Base-by-base conservation (phyloP, 2,329 filamentous ascomycete genomes). In the Dothiorella sarmentorum region DNA sequence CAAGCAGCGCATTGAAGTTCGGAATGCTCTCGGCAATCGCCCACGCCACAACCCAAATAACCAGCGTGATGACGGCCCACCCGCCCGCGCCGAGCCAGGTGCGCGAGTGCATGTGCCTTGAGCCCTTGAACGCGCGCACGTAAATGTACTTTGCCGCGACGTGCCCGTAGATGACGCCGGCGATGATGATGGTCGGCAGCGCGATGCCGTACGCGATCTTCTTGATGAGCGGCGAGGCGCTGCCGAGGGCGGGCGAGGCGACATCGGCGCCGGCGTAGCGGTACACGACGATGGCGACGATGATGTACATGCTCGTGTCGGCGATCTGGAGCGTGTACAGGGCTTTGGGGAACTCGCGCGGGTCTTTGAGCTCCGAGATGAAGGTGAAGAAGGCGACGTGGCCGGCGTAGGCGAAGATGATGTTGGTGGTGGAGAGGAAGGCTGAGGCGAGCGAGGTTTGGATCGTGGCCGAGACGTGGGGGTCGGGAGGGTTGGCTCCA, bases 21-120 rank as follows among this genome's bases (percentile, higher is more conserved):
- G 88, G 88, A 11, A 90, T 87, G 0, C 85, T 84, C 68, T 87
- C 82, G 7, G 87, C 85, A 58, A 91, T 85, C 63, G 90, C 74
- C 79, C 85, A 88, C 2, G 86, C 85, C 4, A 89, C 63, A 18
- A 84, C 66, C 78, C 86, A 89, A 26, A 87, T 71, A 31, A 67
- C 65, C 0, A 79, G 67, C 1, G 80, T 67, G 0, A 83, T 80
- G 35, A 90, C 80, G 5, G 63, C 76, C 87, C 87, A 90, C 11
- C 78, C 78, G 3, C 78, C 53, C 9, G 51, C 20, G 13, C 40
- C 56, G 1, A 78, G 60, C 61, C 73, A 74, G 45, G 78, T 83
- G 44, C 77, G 76, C 63, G 79, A 77, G 57, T 76, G 74, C 70
- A 83, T 75, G 64, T 81, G 80, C 64, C 82, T 78, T 7, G 82